Conservation (phyloP, 2,329 filamentous ascomycete species). For the Aspergillus sp. region DNA sequence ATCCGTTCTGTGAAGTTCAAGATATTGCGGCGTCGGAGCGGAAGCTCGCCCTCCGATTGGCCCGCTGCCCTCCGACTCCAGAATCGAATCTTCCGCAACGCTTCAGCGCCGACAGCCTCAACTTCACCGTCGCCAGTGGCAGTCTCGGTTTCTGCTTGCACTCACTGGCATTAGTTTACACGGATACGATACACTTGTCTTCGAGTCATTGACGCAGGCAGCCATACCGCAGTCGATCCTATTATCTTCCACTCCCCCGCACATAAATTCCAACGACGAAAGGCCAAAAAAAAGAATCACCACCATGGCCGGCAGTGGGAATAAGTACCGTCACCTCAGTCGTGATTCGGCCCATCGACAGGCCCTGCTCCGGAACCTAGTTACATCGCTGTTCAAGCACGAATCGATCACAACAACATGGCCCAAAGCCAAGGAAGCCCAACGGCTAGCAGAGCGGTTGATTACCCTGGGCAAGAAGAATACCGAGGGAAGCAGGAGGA, state of each 20-base stretch:
- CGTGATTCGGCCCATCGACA: conserved; percentile 80
- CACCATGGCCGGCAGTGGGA: conserved; percentile 72
- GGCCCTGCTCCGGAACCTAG: conserved; percentile 88
- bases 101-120: background rate
- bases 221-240: too few species aligned
- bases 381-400: conserved; percentile 86
- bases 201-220: too few species aligned
- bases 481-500: conserved; percentile 67
- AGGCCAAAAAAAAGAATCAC: conserved; percentile 1
- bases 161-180: background rate
- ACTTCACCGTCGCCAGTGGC: background rate
- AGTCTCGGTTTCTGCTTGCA: background rate
- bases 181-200: too few species aligned
- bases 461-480: conserved; percentile 92
- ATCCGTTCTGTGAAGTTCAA: background rate
- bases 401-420: conserved; percentile 93
- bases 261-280: too few species aligned
- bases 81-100: conserved; percentile 24
- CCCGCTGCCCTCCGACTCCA: conserved; percentile 7
- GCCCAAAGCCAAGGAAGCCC: conserved; percentile 94
- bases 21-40: conserved; percentile 9
- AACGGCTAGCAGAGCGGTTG: conserved; percentile 85
- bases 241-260: too few species aligned
- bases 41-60: conserved; percentile 29
- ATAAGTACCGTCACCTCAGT: conserved; percentile 83